Evolutionary conservation across 805 yeast species (phyloP).

Genomic region (Yarrowia bubula): DNA sequence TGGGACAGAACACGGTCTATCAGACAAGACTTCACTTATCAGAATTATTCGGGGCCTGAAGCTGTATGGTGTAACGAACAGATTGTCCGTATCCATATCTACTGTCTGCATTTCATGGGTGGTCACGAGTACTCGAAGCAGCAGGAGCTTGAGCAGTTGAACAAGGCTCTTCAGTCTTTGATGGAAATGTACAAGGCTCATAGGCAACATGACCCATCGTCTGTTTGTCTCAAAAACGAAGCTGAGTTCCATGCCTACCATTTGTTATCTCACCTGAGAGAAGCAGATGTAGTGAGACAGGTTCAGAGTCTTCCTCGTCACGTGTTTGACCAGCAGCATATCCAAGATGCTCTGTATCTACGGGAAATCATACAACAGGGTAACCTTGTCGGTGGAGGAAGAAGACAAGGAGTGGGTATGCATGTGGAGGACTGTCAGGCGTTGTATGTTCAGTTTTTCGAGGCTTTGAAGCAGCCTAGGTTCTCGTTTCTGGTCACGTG

Average conservation of each 20-base stretch:
- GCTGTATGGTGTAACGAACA: slow-evolving; percentile 90
- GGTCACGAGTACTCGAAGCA: slow-evolving; percentile 83
- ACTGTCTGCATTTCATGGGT: slow-evolving; percentile 83
- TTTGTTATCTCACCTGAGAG: slow-evolving; percentile 72
- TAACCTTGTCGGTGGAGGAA: slow-evolving; percentile 50
- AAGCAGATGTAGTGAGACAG: slow-evolving; percentile 78
- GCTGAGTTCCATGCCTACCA: slow-evolving; percentile 92
- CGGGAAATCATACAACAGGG: slow-evolving; percentile 67
- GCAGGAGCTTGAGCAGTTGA: slow-evolving; percentile 92
- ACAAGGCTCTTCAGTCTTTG: slow-evolving; percentile 83
- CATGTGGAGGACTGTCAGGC: slow-evolving; percentile 58
- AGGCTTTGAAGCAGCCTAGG: slow-evolving; percentile 36
- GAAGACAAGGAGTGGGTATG: slow-evolving; percentile 13
- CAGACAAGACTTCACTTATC: slow-evolving; percentile 95
- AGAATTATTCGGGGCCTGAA: slow-evolving; percentile 89
- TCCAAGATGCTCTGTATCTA: slow-evolving; percentile 71
- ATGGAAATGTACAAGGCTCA: slow-evolving; percentile 83
- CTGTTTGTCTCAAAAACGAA: slow-evolving; percentile 63
- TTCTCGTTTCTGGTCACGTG: slow-evolving; percentile 72
- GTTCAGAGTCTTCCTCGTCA: slow-evolving; percentile 63
- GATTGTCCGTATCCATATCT: slow-evolving; percentile 82
- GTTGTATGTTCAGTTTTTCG: slow-evolving; percentile 63
- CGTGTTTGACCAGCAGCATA: slow-evolving; percentile 52
- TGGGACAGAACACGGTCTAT: slow-evolving; percentile 98
- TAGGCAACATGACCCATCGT: slow-evolving; percentile 54